Evolutionary conservation across 1,139 yeast genomes (phyloP), one percentile per base, ranked within the genome.

Genomic region (Hyphopichia wangnamkhiaoensis): DNA sequence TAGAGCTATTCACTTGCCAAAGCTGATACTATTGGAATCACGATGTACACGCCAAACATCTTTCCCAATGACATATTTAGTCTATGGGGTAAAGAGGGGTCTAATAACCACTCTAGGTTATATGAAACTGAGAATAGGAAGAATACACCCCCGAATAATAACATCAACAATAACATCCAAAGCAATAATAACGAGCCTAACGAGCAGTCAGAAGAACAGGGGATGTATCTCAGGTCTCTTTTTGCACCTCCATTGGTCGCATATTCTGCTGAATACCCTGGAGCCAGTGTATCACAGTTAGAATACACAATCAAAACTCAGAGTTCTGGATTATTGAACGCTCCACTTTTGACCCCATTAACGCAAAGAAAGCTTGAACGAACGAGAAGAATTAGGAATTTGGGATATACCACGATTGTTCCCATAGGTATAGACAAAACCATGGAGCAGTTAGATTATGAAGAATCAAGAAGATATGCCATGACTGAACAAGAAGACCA

Each of bases 391-490:
- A 65, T 80, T 17, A 61, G 76, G 24, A 67, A 62, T 19, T 62
- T 70, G 31, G 88, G 88, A 0, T 76, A 73, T 50, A 50, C 63
- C 8, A 65, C 71, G 25, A 53, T 82, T 28, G 62, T 71, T 21
- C 87, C 87, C 0, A 61, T 79, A 25, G 88, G 87, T 0, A 50
- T 81, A 5, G 71, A 71, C 15, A 73, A 69, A 48, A 80, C 85
- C 3, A 68, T 80, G 78, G 74, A 69, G 28, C 72, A 74, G 38
- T 47, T 76, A 3, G 75, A 69, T 23, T 43, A 47, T 34, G 71
- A 58, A 19, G 52, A 49, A 15, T 50, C 54, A 10, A 46, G 50
- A 14, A 46, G 43, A 12, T 33, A 29, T 21, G 53, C 47, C 18
- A 31, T 45, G n/a, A 46, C 46, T 16, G 50, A 48, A 2, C 53